Conservation (phyloP, 441 rosid genomes). For the Erodium chrysanthum region DNA sequence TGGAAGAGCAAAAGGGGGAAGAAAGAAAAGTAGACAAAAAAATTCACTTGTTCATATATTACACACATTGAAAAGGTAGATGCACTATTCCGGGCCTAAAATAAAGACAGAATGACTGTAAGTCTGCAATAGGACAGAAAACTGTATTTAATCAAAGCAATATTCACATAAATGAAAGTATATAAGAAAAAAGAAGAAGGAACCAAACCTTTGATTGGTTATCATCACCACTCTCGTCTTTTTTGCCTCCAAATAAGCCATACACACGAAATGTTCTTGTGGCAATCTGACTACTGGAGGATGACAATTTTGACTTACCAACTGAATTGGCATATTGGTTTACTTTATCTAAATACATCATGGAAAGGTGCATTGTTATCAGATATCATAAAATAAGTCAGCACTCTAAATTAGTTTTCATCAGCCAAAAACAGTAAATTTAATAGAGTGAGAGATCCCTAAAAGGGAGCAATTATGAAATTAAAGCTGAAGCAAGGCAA, state of each 20-base stretch:
- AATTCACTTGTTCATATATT: too few relatives aligned
- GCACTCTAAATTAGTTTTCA: background rate
- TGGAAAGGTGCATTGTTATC: background rate
- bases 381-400: background rate
- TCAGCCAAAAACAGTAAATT: too few relatives aligned
- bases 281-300: background rate
- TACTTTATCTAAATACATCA: conserved; percentile 5
- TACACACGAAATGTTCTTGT: conserved; percentile 34
- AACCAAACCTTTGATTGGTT: conserved; percentile 1
- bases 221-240: conserved; percentile 5
- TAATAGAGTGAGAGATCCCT: too few relatives aligned
- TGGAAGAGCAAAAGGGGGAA: too few relatives aligned
- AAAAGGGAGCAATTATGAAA: background rate
- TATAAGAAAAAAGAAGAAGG: background rate
- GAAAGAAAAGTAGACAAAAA: too few relatives aligned
- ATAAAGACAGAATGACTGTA: too few relatives aligned
- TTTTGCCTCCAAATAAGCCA: conserved; percentile 31
- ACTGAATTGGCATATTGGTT: background rate
- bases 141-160: background rate
- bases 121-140: background rate
- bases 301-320: background rate
- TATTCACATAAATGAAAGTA: background rate
- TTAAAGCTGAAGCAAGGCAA: background rate
- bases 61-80: too few relatives aligned
- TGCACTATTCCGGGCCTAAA: too few relatives aligned